A percentile compares a stretch with the other conserved stretches of the same genome.
These are phyloP conservation scores for Stephanodiscus minutulus DNA, from an alignment of 108 stramenopile genomes.

Conservation along the genomic window DNA sequence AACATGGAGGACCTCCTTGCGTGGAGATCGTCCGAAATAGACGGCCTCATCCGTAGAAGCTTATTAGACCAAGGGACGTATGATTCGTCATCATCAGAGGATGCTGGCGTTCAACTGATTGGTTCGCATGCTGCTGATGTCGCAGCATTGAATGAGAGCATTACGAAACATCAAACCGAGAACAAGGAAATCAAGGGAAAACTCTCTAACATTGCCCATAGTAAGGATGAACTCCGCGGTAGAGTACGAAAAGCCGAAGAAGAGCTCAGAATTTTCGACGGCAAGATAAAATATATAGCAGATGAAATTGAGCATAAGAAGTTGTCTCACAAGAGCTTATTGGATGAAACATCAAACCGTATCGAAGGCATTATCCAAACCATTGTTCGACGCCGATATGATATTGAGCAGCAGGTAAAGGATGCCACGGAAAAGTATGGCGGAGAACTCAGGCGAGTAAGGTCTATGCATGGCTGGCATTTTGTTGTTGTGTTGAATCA, in stretches of 20 bases:
- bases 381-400: background rate
- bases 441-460: background rate
- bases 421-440: background rate
- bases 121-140: background rate
- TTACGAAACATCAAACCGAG: background rate
- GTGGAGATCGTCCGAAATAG: constrained; percentile 25
- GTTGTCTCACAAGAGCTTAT: background rate
- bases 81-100: background rate
- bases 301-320: background rate
- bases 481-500: background rate
- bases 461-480: background rate
- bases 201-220: background rate
- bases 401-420: background rate
- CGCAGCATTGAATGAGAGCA: background rate
- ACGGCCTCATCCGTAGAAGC: constrained; percentile 25
- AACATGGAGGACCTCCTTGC: constrained; percentile 28
- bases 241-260: background rate
- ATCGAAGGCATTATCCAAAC: background rate
- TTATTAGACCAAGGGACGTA: constrained; percentile 13
- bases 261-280: background rate
- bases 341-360: background rate
- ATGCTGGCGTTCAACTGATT: background rate
- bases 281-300: background rate
- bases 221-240: background rate
- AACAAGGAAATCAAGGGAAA: background rate